These are phyloP conservation scores for Curvularia verruculosa DNA, from an alignment of 2,329 filamentous ascomycete genomes.

Conservation along the genomic window DNA sequence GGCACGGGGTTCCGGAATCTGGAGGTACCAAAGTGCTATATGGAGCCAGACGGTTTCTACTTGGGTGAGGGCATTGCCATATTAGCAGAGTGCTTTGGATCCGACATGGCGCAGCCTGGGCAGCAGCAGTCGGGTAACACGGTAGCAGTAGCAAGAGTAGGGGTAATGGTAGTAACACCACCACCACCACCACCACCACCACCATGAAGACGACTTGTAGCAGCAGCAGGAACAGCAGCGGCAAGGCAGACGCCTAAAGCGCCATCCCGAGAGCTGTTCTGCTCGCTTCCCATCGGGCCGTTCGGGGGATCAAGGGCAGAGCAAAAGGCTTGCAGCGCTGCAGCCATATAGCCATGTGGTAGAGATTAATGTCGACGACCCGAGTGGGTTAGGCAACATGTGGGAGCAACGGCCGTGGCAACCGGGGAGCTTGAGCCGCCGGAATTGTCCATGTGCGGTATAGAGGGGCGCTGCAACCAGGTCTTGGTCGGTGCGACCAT, in stretches of 20 bases:
- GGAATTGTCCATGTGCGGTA: slow-evolving; percentile 14
- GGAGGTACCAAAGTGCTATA: neutral
- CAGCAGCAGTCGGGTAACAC: neutral
- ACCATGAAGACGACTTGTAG: neutral
- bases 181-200: too few relatives aligned
- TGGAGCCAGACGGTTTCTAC: slow-evolving; percentile 10
- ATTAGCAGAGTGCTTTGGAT: slow-evolving; percentile 1
- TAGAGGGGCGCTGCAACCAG: slow-evolving; percentile 6
- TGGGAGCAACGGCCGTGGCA: slow-evolving; percentile 27
- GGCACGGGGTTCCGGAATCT: slow-evolving; percentile 1
- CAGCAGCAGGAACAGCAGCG: too few relatives aligned
- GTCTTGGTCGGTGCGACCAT: slow-evolving; percentile 25
- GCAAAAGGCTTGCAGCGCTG: slow-evolving; percentile 18
- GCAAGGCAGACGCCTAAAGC: neutral
- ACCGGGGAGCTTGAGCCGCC: slow-evolving; percentile 33
- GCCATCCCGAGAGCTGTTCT: neutral
- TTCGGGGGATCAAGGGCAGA: slow-evolving; percentile 12
- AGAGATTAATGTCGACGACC: slow-evolving; percentile 12
- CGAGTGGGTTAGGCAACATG: slow-evolving; percentile 12
- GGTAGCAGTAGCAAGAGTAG: neutral
- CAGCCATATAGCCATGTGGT: slow-evolving; percentile 21
- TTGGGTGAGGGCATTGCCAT: slow-evolving; percentile 2
- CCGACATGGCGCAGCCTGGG: neutral
- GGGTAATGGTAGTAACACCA: neutral
- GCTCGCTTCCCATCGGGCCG: neutral